Base-by-base conservation (phyloP, 352 stramenopile genomes). In the Phytophthora tentaculata region DNA sequence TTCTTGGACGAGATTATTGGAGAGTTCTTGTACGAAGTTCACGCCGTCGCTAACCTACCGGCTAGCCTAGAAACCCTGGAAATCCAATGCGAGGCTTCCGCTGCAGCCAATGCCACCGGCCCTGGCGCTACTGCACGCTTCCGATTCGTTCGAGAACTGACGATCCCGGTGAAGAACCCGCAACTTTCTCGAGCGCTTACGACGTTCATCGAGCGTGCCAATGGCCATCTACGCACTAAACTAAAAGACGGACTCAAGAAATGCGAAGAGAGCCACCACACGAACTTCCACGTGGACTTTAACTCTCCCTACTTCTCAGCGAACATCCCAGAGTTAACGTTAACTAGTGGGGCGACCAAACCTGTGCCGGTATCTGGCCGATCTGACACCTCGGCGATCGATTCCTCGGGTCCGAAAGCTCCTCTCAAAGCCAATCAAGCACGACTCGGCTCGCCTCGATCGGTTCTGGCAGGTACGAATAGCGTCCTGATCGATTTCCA, bases 1-100 rank as follows among this genome's bases (percentile, higher is more conserved):
- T 95, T 98, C 19, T 41, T 98, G 19, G 92, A 98, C 51, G 87
- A 98, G 37, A 90, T 91, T 17, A 80, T 97, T 3, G 96, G 95
- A n/a, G 94, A 98, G 61, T 98, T 98, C 56, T 80, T 96, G 52
- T 97, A 98, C 59, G 92, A 98, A 61, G 73, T 98, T 3, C 76
- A 92, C 20, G 94, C 79, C 0, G 80, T 86, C 1, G 91, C 94
- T 5, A 86, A 85, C 24, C 74, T 98, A 4, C 95, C 95, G 3
- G 44, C 71, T 2, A 84, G 69, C 51, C 68, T 91, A 6, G 92
- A 97, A 52, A 90, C 76, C 6, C 58, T 98, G 5, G 80, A 91
- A 57, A 89, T 98, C 14, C 79, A 91, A 47, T 91, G 93, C 26
- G 90, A 97, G 26, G 62, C 67, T 0, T 65, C 61, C 2, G 48